A percentile compares a stretch with the other conserved stretches of the same genome.
phyloP scores from a whole-genome alignment of 2,329 filamentous ascomycete genomes.

The Cylindrodendrum hubeiense region DNA sequence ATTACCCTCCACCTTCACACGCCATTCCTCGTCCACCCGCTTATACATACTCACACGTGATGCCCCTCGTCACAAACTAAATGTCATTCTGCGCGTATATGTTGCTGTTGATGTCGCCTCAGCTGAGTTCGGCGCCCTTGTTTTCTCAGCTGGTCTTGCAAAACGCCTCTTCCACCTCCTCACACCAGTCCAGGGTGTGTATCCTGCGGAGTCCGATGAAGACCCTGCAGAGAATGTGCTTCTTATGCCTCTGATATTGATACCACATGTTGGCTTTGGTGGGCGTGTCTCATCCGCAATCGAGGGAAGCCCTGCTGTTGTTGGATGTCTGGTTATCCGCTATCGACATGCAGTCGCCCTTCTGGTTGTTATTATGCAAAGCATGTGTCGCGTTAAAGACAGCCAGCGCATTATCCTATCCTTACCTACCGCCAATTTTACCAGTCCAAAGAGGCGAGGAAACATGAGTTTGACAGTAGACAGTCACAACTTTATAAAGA shows the following conservation, averaged over 20 bases:
- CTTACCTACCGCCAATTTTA: too few relatives aligned
- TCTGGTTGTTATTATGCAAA: too few relatives aligned
- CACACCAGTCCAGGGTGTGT: background rate
- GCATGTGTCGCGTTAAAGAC: too few relatives aligned
- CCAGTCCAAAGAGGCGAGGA: too few relatives aligned
- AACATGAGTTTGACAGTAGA: too few relatives aligned
- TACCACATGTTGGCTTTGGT: conserved; percentile 5
- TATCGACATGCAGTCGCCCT: background rate
- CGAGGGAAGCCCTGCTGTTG: background rate
- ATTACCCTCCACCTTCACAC: background rate
- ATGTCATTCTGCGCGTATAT: conserved; percentile 6
- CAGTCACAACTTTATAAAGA: too few relatives aligned
- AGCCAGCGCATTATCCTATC: too few relatives aligned
- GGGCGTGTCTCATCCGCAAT: background rate
- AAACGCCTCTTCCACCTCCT: background rate
- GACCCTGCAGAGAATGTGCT: background rate
- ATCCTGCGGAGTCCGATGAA: conserved; percentile 1
- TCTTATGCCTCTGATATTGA: background rate
- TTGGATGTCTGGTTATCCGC: background rate
- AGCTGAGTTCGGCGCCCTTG: background rate
- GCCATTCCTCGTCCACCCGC: background rate
- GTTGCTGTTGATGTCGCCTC: background rate
- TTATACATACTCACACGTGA: background rate
- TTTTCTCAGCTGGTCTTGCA: background rate
- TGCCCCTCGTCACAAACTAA: background rate